Percentiles rank a stretch among this genome's conserved stretches.
phyloP scores from a whole-genome alignment of 2,329 filamentous ascomycete genomes.

The Hansfordia pulvinata region DNA sequence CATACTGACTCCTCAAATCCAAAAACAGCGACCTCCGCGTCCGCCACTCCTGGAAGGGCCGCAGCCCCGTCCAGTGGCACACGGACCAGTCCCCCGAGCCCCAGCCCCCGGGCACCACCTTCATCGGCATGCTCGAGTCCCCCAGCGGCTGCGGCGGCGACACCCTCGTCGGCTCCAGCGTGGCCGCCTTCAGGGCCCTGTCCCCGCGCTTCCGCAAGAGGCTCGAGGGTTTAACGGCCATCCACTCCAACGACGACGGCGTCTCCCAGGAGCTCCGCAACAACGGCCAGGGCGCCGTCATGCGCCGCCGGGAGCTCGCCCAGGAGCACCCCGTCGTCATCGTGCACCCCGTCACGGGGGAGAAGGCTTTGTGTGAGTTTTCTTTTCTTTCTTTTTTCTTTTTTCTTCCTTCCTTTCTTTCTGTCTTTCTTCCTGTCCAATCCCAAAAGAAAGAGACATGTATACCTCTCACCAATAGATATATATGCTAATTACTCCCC shows the following conservation, averaged over 20 bases:
- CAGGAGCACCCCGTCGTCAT: conserved; percentile 16
- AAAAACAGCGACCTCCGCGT: conserved; percentile 6
- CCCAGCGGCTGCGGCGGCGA: conserved; percentile 13
- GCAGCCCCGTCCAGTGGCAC: conserved; percentile 14
- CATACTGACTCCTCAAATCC: not conserved
- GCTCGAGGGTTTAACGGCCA: conserved; percentile 3
- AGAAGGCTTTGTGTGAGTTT: conserved; percentile 55
- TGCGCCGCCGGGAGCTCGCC: conserved; percentile 12
- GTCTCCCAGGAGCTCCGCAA: conserved; percentile 15
- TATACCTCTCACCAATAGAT: no score
- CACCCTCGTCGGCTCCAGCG: conserved; percentile 16
- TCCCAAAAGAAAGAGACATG: no score
- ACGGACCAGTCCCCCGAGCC: conserved; percentile 19
- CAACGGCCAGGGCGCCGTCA: conserved; percentile 15
- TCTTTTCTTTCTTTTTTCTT: no score
- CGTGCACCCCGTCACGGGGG: conserved; percentile 47
- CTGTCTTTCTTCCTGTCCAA: no score
- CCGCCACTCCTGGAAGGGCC: conserved; percentile 8
- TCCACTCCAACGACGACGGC: conserved; percentile 13
- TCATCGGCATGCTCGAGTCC: conserved; percentile 18
- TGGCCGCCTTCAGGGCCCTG: conserved; percentile 14
- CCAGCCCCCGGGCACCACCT: conserved; percentile 16
- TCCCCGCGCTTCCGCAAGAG: conserved; percentile 11
- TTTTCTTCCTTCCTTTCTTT: no score
- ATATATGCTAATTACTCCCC: no score